These are phyloP conservation scores for Leucosporidium yakuticum DNA, from an alignment of 768 basidiomycete species.

Conservation along the genomic window DNA sequence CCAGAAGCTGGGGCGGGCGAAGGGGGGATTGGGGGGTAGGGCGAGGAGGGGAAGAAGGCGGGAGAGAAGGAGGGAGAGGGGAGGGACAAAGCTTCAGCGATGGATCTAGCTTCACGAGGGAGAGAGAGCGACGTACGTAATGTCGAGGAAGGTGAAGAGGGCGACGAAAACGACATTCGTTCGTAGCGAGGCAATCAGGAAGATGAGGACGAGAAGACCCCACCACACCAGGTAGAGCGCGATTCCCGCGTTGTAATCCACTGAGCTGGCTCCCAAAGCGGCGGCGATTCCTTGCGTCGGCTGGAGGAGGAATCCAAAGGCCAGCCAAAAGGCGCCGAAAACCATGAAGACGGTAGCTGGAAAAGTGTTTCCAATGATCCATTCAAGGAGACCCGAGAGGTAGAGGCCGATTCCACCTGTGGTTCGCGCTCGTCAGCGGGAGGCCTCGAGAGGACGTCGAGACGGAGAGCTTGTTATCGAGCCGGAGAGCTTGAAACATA, in stretches of 20 bases:
- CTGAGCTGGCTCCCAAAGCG: slow-evolving; percentile 21
- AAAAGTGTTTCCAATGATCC: slow-evolving; percentile 36
- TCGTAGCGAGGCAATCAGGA: slow-evolving; percentile 32
- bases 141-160: slow-evolving; percentile 35
- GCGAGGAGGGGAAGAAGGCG: too few relatives aligned
- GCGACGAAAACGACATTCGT: slow-evolving; percentile 35
- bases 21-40: too few relatives aligned
- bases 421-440: background rate
- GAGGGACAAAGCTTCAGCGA: too few relatives aligned
- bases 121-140: background rate
- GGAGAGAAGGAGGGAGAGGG: too few relatives aligned
- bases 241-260: slow-evolving; percentile 35
- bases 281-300: slow-evolving; percentile 31
- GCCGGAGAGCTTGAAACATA: too few relatives aligned
- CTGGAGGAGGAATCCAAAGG: slow-evolving; percentile 34
- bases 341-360: slow-evolving; percentile 37
- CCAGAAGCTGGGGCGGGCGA: slow-evolving; percentile 35
- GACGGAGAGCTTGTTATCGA: too few relatives aligned
- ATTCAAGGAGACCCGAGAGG: slow-evolving; percentile 35
- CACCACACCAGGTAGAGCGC: slow-evolving; percentile 35
- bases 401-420: slow-evolving; percentile 30
- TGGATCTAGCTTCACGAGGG: too few relatives aligned
- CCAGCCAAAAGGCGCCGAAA: slow-evolving; percentile 37
- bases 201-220: slow-evolving; percentile 31
- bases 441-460: too few relatives aligned